phyloP scores from a whole-genome alignment of 1,284 basidiomycete species.

The Coriolopsis trogii region DNA sequence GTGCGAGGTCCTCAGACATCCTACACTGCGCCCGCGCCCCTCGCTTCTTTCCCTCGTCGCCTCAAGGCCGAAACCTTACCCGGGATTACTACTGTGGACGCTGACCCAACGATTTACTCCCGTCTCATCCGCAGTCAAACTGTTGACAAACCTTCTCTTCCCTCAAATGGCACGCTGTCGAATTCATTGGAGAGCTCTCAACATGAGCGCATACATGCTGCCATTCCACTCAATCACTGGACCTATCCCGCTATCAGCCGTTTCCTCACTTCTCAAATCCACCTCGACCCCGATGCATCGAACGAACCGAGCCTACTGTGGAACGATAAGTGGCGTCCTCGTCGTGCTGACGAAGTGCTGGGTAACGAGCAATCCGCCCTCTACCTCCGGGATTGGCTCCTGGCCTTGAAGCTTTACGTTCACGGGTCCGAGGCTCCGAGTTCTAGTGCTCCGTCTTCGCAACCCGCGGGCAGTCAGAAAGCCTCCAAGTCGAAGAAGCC shows the following conservation, averaged over 20 bases:
- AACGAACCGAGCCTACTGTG: slow-evolving; percentile 54
- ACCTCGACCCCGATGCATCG: neutral
- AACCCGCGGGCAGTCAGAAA: slow-evolving; percentile 27
- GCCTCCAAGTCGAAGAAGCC: slow-evolving; percentile 21
- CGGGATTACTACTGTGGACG: neutral
- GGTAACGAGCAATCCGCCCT: slow-evolving; percentile 78
- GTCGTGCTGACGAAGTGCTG: slow-evolving; percentile 72
- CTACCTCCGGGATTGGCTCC: slow-evolving; percentile 85
- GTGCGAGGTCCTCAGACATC: slow-evolving; percentile 55
- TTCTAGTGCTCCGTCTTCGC: slow-evolving; percentile 9
- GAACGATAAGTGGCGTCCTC: slow-evolving; percentile 81
- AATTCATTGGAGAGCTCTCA: neutral
- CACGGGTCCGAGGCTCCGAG: neutral
- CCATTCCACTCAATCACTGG: slow-evolving; percentile 26
- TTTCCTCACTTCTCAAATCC: slow-evolving; percentile 30
- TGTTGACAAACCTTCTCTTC: neutral
- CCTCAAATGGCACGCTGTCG: neutral
- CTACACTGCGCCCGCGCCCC: slow-evolving; percentile 26
- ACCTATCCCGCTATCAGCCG: slow-evolving; percentile 58
- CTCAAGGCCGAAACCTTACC: slow-evolving; percentile 7
- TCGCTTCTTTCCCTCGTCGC: slow-evolving; percentile 20
- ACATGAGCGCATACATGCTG: neutral
- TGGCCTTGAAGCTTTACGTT: slow-evolving; percentile 65
- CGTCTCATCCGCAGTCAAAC: neutral
- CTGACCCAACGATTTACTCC: neutral